Percentiles rank a stretch among this genome's conserved stretches.
These are phyloP conservation scores for Rhamnella rubrinervis DNA, from an alignment of 331 rosid species.

Conservation along the genomic window DNA sequence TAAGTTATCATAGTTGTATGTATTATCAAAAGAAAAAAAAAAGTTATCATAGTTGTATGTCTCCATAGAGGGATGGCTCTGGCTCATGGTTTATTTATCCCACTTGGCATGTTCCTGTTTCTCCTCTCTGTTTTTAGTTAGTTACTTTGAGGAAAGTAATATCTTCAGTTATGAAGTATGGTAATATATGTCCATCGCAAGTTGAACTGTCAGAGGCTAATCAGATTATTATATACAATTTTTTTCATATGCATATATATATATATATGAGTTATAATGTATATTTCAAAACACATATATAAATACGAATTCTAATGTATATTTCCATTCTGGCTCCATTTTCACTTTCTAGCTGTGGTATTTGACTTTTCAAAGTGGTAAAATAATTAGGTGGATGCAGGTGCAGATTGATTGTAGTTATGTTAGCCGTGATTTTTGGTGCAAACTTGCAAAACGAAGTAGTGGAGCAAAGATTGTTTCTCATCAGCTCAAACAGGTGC, in stretches of 20 bases:
- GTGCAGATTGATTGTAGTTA: conserved; percentile 34
- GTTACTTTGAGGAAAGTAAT: not conserved
- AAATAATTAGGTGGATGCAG: conserved; percentile 33
- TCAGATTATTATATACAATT: not conserved
- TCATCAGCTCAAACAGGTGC: conserved; percentile 33
- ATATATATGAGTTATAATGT: not conserved
- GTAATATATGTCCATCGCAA: not conserved
- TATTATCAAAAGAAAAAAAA: too few species aligned
- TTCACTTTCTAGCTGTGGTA: not conserved
- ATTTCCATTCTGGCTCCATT: not conserved
- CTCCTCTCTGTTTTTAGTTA: not conserved
- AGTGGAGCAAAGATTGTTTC: conserved; percentile 32
- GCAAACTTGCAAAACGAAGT: conserved; percentile 32
- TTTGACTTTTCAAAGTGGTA: conserved; percentile 19
- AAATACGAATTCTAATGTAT: not conserved
- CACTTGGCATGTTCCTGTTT: not conserved
- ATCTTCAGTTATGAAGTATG: too few species aligned
- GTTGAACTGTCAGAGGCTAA: not conserved
- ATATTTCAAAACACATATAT: not conserved
- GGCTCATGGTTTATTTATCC: not conserved
- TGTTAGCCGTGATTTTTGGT: conserved; percentile 28
- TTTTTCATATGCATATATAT: not conserved
- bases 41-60: not conserved
- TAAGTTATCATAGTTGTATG: not conserved
- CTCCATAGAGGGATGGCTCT: not conserved